Conservation (phyloP, 176 grass and related monocot species). For the Metroxylon sagu region DNA sequence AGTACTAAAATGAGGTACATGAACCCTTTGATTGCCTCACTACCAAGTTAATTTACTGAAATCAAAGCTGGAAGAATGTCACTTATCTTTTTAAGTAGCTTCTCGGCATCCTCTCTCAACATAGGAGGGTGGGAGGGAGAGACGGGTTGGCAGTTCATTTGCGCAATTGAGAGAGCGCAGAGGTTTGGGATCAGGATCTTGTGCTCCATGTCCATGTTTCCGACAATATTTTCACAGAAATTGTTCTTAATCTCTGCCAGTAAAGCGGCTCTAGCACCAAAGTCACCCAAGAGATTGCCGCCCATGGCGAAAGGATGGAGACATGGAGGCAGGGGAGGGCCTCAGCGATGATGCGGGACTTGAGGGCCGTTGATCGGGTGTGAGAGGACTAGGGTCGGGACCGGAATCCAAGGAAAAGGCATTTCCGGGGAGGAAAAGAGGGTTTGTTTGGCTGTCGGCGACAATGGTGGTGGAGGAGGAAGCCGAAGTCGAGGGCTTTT, state of each 20-base stretch:
- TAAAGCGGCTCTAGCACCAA: slow-evolving; percentile 64
- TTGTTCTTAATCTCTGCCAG: slow-evolving; percentile 75
- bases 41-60: neutral
- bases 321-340: no score
- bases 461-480: no score
- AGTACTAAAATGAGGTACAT: neutral
- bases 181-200: slow-evolving; percentile 77
- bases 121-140: slow-evolving; percentile 25
- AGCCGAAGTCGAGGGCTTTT: no score
- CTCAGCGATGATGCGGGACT: no score
- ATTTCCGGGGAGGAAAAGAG: no score
- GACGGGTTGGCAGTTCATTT: slow-evolving; percentile 30
- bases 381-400: no score
- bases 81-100: slow-evolving; percentile 45
- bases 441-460: no score
- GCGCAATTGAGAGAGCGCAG: slow-evolving; percentile 56
- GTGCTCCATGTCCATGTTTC: slow-evolving; percentile 69
- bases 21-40: no score
- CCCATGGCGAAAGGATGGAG: slow-evolving; percentile 35
- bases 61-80: neutral
- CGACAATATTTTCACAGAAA: slow-evolving; percentile 65
- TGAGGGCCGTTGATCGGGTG: no score
- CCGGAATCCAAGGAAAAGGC: no score
- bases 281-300: slow-evolving; percentile 52
- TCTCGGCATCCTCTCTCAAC: slow-evolving; percentile 33